Evolutionary conservation across 2,329 filamentous ascomycete species (phyloP).

Genomic region (Nannizziopsis barbatae): DNA sequence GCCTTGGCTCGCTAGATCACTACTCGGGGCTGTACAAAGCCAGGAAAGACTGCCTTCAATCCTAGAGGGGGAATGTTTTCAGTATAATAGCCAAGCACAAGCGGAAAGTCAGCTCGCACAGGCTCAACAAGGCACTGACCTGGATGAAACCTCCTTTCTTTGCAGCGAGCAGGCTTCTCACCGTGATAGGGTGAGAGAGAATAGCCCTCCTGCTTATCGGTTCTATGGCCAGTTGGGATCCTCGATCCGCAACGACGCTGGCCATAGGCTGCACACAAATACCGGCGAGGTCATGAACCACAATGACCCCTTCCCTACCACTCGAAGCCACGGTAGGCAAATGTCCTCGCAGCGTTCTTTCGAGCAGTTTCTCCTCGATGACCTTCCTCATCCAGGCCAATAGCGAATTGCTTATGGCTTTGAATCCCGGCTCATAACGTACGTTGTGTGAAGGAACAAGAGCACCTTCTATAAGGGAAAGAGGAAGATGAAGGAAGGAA

Average conservation of each 20-base stretch:
- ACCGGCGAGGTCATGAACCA: slow-evolving; percentile 12
- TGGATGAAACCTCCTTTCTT: too few relatives aligned
- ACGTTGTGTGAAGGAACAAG: too few relatives aligned
- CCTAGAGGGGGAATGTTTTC: too few relatives aligned
- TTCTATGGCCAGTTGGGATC: slow-evolving; percentile 10
- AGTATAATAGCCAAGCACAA: too few relatives aligned
- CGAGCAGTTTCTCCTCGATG: slow-evolving; percentile 12
- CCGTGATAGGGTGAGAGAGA: too few relatives aligned
- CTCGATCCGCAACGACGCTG: slow-evolving; percentile 13
- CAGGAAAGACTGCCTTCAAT: too few relatives aligned
- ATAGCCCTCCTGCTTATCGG: neutral
- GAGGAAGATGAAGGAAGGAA: too few relatives aligned
- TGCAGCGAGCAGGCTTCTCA: too few relatives aligned
- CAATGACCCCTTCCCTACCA: slow-evolving; percentile 14
- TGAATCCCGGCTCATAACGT: neutral
- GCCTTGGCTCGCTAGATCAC: too few relatives aligned
- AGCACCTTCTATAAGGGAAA: too few relatives aligned
- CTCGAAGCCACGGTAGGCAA: neutral
- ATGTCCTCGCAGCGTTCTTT: slow-evolving; percentile 11
- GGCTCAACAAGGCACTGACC: neutral
- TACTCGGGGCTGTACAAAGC: too few relatives aligned
- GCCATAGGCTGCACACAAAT: slow-evolving; percentile 13
- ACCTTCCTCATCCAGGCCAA: neutral
- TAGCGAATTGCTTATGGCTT: neutral
- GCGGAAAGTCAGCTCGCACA: too few relatives aligned